phyloP scores from a whole-genome alignment of 2,329 filamentous ascomycete species.

The Macrophomina pseudophaseolina region DNA sequence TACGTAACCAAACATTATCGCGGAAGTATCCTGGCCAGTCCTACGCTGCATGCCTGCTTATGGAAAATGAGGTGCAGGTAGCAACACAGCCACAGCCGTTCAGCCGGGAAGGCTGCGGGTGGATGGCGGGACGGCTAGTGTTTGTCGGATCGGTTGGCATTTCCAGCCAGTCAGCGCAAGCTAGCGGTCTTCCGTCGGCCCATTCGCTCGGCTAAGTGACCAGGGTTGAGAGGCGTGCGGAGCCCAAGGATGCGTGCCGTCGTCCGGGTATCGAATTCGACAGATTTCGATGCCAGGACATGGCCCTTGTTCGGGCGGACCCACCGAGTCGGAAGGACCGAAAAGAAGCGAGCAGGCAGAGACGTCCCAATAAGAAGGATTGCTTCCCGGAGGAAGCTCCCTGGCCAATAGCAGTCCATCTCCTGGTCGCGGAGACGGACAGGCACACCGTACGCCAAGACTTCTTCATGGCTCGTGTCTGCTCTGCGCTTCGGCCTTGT shows the following conservation, averaged over 20 bases:
- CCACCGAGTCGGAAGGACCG: constrained; percentile 10
- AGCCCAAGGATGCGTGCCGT: not conserved
- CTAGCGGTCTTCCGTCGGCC: constrained; percentile 5
- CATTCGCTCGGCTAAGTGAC: constrained; percentile 17
- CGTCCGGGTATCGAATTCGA: constrained; percentile 4
- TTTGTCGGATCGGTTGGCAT: not conserved
- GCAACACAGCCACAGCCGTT: not conserved
- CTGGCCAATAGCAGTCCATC: not conserved
- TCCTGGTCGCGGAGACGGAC: not conserved
- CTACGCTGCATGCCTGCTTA: no score
- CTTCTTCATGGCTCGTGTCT: not conserved
- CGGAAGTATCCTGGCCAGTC: no score
- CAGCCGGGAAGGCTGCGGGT: constrained; percentile 3
- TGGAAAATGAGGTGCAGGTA: not conserved
- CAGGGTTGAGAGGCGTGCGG: not conserved
- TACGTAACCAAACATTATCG: not conserved
- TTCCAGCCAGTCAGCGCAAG: not conserved
- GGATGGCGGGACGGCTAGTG: constrained; percentile 7
- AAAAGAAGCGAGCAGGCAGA: constrained; percentile 9
- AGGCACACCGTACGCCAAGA: not conserved
- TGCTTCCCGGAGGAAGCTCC: constrained; percentile 6
- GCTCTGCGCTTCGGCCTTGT: not conserved
- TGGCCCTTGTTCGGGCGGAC: not conserved
- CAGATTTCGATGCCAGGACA: constrained; percentile 10
- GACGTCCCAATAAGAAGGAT: not conserved